These are phyloP conservation scores for Calocybe gangraenosa DNA, from an alignment of 768 basidiomycete genomes.

Conservation along the genomic window DNA sequence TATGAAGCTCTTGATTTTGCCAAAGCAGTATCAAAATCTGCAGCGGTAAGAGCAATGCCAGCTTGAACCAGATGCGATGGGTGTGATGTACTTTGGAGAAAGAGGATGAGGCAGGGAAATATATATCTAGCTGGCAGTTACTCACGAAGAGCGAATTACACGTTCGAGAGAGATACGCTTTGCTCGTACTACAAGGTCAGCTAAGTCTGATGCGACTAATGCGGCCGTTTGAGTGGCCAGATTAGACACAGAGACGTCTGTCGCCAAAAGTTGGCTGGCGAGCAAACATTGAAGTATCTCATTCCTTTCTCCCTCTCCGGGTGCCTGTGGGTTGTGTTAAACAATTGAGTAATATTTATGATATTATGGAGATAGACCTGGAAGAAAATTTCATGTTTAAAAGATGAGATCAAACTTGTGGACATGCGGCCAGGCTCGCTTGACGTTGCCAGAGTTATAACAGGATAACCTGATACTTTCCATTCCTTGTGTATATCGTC, in stretches of 20 bases:
- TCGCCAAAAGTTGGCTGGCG: slow-evolving; percentile 21
- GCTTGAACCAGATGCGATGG: slow-evolving; percentile 27
- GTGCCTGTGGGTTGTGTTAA: slow-evolving; percentile 49
- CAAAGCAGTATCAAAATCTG: slow-evolving; percentile 74
- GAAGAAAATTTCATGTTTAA: slow-evolving; percentile 82
- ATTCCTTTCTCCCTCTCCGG: slow-evolving; percentile 70
- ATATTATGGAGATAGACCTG: slow-evolving; percentile 53
- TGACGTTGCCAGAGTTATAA: slow-evolving; percentile 73
- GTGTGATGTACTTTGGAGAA: slow-evolving; percentile 17
- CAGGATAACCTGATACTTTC: slow-evolving; percentile 62
- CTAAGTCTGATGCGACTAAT: slow-evolving; percentile 77
- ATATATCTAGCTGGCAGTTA: slow-evolving; percentile 1
- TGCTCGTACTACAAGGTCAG: slow-evolving; percentile 61
- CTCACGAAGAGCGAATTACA: slow-evolving; percentile 32
- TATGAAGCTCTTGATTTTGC: slow-evolving; percentile 70
- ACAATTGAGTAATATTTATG: neutral
- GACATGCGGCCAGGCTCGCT: slow-evolving; percentile 64
- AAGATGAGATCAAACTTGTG: slow-evolving; percentile 56
- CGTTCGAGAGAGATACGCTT: slow-evolving; percentile 52
- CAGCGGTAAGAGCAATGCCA: slow-evolving; percentile 41
- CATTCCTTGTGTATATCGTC: slow-evolving; percentile 51
- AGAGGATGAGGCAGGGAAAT: slow-evolving; percentile 4
- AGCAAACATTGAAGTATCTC: slow-evolving; percentile 52
- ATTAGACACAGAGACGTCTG: slow-evolving; percentile 72
- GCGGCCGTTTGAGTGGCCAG: slow-evolving; percentile 90